Base-by-base conservation (phyloP, 225 moss, liverwort and hornwort species). In the Asterella californica region DNA sequence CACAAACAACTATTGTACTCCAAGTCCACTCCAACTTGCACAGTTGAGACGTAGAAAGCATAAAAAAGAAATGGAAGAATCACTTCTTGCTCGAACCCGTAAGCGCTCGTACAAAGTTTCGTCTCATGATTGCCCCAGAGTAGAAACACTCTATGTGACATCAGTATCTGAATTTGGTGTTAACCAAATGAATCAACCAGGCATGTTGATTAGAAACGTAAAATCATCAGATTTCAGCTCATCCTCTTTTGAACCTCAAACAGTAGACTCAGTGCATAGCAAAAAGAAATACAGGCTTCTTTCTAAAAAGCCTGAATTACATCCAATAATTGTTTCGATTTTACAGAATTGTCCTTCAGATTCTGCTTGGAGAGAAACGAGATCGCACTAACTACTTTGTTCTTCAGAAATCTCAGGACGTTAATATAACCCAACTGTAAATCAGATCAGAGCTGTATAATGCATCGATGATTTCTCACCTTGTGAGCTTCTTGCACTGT, bases 71-170 rank as follows among this genome's bases (percentile, higher is more conserved):
- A n/a, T n/a, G n/a, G n/a, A n/a, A n/a, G n/a, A 87, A 91, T 87
- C 65, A 99, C 90, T 70, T 99, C 97, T 79, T 95, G 93, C 88
- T 99, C 95, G 57, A 99, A 99, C n/a, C 97, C 97, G 78, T 99
- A 99, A 0, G 95, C 92, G 70, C 95, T 93, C 24, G 97, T 99
- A 83, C 97, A 99, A 64, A 93, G 95, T 83, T 93, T 99, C 60
- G 97, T 99, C 88, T 99, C 97, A 61, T 99, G 97, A 81, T 99
- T 99, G 36, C 99, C 99, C 24, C 99, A 89, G 76, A 99, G 81
- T 53, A 99, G 86, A 72, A 92, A 93, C 25, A 99, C 92, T 1
- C 93, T 91, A 68, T 99, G 88, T 27, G 99, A 95, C 48, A 99
- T 77, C 2, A 83, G 85, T 30, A 99, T 86, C 97, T 97, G 91